A percentile compares a stretch with the other conserved stretches of the same genome.
phyloP scores from a whole-genome alignment of 345 rosid genomes.

The Salix viminalis region DNA sequence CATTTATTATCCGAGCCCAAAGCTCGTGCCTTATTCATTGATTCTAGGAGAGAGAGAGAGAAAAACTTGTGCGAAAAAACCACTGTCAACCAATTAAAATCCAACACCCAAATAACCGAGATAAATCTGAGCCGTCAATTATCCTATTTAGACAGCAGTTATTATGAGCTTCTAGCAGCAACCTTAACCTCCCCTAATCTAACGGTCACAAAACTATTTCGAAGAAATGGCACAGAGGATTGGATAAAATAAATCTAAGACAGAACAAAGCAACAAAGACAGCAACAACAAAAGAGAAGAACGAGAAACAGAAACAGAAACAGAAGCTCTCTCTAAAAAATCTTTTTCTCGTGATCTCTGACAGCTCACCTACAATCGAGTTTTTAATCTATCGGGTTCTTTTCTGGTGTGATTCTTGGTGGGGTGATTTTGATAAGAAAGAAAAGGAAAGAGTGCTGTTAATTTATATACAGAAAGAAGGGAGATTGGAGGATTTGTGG shows the following conservation, averaged over 20 bases:
- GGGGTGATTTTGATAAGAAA: neutral
- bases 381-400: neutral
- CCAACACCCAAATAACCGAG: constrained; percentile 10
- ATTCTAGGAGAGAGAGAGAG: no score
- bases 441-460: neutral
- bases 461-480: neutral
- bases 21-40: no score
- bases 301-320: neutral
- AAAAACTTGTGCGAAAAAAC: no score
- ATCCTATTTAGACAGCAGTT: constrained; percentile 43
- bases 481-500: constrained; percentile 6
- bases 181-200: constrained; percentile 33
- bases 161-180: constrained; percentile 26
- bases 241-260: constrained; percentile 7
- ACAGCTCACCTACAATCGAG: neutral
- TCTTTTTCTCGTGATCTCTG: neutral
- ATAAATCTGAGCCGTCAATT: constrained; percentile 17
- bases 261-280: constrained; percentile 11
- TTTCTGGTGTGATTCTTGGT: neutral
- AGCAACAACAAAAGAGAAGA: neutral
- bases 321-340: neutral
- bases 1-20: no score
- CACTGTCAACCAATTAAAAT: neutral
- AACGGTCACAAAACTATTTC: constrained; percentile 29
- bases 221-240: neutral